Evolutionary conservation across 2,329 filamentous ascomycete genomes (phyloP).

Genomic region (Elsinoe perseae): DNA sequence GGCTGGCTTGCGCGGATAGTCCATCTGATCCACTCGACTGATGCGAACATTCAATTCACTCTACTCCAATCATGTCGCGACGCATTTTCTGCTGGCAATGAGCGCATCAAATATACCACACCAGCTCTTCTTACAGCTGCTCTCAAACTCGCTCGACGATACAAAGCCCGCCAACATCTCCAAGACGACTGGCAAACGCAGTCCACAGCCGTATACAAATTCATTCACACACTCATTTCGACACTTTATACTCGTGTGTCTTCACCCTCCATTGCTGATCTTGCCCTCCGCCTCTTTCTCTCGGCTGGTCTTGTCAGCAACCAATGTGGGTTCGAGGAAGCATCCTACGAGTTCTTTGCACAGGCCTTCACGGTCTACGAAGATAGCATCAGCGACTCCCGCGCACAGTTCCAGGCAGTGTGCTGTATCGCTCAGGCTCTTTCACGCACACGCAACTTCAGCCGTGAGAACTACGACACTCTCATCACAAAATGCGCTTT

Average conservation of each 20-base stretch:
- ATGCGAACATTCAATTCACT: conserved; percentile 92
- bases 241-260: conserved; percentile 79
- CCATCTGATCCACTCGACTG: conserved; percentile 71
- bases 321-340: conserved; percentile 85
- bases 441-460: conserved; percentile 82
- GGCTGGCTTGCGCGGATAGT: conserved; percentile 91
- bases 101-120: conserved; percentile 91
- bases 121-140: conserved; percentile 84
- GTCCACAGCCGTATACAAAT: conserved; percentile 82
- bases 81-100: conserved; percentile 83
- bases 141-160: conserved; percentile 78
- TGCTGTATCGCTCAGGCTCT: conserved; percentile 86
- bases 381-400: conserved; percentile 88
- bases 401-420: conserved; percentile 95
- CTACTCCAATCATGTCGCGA: conserved; percentile 82
- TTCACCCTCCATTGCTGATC: conserved; percentile 65
- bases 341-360: conserved; percentile 95
- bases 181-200: conserved; percentile 66
- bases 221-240: conserved; percentile 82
- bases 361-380: conserved; percentile 98
- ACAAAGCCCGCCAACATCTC: conserved; percentile 85
- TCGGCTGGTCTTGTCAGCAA: conserved; percentile 89
- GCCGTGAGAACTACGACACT: conserved; percentile 96
- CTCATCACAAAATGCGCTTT: conserved; percentile 95
- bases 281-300: conserved; percentile 82